Base-by-base conservation (phyloP, 192 early-diverging fungal genomes). In the Rhizoclosmatium globosum region DNA sequence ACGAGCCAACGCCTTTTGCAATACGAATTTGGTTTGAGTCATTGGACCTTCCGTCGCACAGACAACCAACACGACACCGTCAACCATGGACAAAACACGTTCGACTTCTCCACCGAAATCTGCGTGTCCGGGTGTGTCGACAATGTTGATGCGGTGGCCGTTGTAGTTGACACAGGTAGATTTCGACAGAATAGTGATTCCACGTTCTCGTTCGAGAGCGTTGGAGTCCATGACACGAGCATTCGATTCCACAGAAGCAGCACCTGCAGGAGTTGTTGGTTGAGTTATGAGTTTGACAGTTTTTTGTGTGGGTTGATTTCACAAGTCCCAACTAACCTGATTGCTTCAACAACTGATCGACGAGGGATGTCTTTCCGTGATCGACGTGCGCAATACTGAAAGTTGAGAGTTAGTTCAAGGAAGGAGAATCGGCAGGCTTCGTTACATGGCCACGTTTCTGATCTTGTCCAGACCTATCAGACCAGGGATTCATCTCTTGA, bases 151-250 rank as follows among this genome's bases (percentile, higher is more conserved):
- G 68, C 93, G 89, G 80, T 94, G 87, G 69, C 86, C 86, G 71
- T 88, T 89, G 85, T 93, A 94, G 48, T 82, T 86, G 45, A 95
- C 88, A 57, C 90, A 91, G 42, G 94, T 95, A 68, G 91, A 89
- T 77, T 95, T 95, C 53, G 91, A 92, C 62, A 95, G 88, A 81
- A 95, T 95, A 44, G 94, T 95, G 82, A 95, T 95, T n/a, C 94
- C 94, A 68, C 94, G 90, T 85, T 95, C 94, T 79, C 89, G 90
- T 68, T 95, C 94, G 56, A 95, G 44, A 19, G 66, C 88, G 79
- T 95, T 94, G 13, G 92, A 87, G 64, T 95, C 94, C 94, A 95
- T 95, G 15, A 95, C 92, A 7, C 94, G 90, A 71, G 90, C 68
- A 86, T 87, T 85, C 84, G 88, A 38, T 80, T 85, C 70, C 85